Evolutionary conservation across 1,139 yeast genomes (phyloP).

Genomic region (Blastobotrys proliferans): DNA sequence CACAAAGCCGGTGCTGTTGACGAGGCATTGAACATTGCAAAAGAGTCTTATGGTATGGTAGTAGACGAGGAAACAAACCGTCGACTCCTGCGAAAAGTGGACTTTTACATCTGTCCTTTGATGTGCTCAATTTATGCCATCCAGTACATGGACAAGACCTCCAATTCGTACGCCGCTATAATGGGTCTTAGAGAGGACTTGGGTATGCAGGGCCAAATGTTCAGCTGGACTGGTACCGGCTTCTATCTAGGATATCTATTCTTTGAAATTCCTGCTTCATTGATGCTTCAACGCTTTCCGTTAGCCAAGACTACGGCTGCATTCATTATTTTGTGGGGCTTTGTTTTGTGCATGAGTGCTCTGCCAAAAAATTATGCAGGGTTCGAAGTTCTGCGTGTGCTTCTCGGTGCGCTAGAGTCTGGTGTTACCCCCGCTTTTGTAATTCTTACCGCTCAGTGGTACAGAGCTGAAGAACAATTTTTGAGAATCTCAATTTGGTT

Average conservation of each 20-base stretch:
- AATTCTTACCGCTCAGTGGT: constrained; percentile 26
- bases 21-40: constrained; percentile 21
- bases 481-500: constrained; percentile 56
- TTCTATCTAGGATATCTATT: constrained; percentile 51
- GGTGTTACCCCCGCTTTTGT: constrained; percentile 52
- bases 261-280: constrained; percentile 50
- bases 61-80: constrained; percentile 25
- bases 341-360: constrained; percentile 46
- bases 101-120: constrained; percentile 14
- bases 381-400: constrained; percentile 51
- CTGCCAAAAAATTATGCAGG: constrained; percentile 51
- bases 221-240: constrained; percentile 45
- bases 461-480: constrained; percentile 36
- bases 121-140: constrained; percentile 8
- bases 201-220: constrained; percentile 14
- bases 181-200: constrained; percentile 31
- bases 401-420: constrained; percentile 57
- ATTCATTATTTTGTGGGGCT: constrained; percentile 49
- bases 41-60: constrained; percentile 21
- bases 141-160: constrained; percentile 24
- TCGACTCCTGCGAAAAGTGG: constrained; percentile 14
- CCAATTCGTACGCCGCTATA: constrained; percentile 58
- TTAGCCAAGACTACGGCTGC: constrained; percentile 48
- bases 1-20: constrained; percentile 17
- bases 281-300: constrained; percentile 49